Evolutionary conservation across 768 basidiomycete genomes (phyloP), one percentile per base, ranked within the genome.

Genomic region (Mycena venus): DNA sequence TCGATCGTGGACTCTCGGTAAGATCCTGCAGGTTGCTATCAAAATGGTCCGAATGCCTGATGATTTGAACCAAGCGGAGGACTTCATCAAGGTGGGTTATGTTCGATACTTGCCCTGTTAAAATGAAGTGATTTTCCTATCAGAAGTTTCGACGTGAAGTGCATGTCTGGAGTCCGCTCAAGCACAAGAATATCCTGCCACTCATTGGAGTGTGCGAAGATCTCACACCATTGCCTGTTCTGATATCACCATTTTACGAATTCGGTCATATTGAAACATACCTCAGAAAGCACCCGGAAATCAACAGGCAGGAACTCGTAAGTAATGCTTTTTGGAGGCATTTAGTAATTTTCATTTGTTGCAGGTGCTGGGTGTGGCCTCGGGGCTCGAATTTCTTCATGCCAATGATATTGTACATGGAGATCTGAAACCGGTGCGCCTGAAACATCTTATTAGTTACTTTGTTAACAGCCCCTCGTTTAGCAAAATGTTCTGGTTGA

Each of bases 401-500:
- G 38, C 2, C 0, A 29, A 27, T 34, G 53, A 72, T 14, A 40
- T 72, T 29, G 23, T 72, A 5, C 70, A 72, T 14, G 70, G 70
- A 19, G 70, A 72, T 25, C 62, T 72, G 17, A 72, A 72, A 72
- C 55, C 65, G 38, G 70, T 72, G 47, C 9, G 63, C 15, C n/a
- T n/a, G n/a, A 6, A 23, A 1, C 19, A 9, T 38, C 36, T 38
- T n/a, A n/a, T n/a, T n/a, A n/a, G n/a, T n/a, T n/a, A n/a, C n/a
- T n/a, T n/a, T n/a, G n/a, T n/a, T n/a, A n/a, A n/a, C n/a, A n/a
- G n/a, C n/a, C n/a, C n/a, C n/a, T n/a, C 31, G 0, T 31, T 21
- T 34, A 75, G 74, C 68, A 75, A 60, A 75, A 75, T 40, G 63
- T 75, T 27, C 27, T 75, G 29, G 74, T 75, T 8, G 56, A 75